phyloP scores from a whole-genome alignment of 2,329 filamentous ascomycete genomes.

The Emmonsia crescens region DNA sequence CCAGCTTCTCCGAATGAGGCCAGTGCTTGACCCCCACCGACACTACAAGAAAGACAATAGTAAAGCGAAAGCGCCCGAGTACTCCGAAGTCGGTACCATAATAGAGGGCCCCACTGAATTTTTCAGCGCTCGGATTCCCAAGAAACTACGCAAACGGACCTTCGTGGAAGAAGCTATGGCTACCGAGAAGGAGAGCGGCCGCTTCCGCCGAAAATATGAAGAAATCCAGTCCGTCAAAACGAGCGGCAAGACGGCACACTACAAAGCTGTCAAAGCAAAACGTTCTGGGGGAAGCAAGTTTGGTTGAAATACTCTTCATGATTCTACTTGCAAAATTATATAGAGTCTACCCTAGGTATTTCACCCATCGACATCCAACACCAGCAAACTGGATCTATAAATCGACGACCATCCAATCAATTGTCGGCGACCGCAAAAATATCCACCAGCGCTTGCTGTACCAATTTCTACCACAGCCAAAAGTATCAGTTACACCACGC shows the following conservation, averaged over 20 bases:
- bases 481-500: constrained; percentile 3
- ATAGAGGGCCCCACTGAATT: constrained; percentile 83
- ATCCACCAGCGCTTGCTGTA: constrained; percentile 23
- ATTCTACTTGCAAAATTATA: neutral
- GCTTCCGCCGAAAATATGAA: constrained; percentile 79
- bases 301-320: constrained; percentile 5
- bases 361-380: neutral
- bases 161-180: constrained; percentile 76
- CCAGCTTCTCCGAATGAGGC: constrained; percentile 80
- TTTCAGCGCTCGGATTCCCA: constrained; percentile 66
- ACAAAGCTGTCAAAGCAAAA: constrained; percentile 64
- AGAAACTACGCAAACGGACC: constrained; percentile 78
- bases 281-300: constrained; percentile 22
- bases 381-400: neutral
- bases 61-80: constrained; percentile 63
- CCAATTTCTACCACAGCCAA: constrained; percentile 22
- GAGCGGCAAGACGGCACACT: constrained; percentile 81
- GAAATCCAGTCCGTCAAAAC: constrained; percentile 73
- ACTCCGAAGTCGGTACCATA: constrained; percentile 79
- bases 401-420: neutral
- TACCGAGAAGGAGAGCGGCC: constrained; percentile 51
- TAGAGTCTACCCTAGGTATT: neutral
- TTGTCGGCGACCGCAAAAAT: constrained; percentile 10
- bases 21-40: constrained; percentile 75
- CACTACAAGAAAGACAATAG: constrained; percentile 80